Conservation (phyloP, 352 stramenopile genomes). For the Globisporangium nagaii region DNA sequence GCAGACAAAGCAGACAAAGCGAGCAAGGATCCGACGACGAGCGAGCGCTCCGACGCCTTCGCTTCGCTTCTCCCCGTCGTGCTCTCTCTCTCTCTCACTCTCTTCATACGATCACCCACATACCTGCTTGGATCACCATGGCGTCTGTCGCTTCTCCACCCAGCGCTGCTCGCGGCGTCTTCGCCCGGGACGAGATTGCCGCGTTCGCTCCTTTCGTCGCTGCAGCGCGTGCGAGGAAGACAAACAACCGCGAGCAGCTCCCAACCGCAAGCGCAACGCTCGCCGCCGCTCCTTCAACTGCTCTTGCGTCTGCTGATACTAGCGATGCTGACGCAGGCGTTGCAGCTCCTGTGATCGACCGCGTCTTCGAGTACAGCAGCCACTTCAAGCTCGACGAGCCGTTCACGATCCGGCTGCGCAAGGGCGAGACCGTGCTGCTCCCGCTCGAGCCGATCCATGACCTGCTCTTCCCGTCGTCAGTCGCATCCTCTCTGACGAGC, state of each 20-base stretch:
- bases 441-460: slow-evolving; percentile 21
- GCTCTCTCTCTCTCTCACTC: no score
- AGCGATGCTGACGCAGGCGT: background rate
- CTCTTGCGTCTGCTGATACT: background rate
- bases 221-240: background rate
- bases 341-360: slow-evolving; percentile 8
- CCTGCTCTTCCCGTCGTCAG: slow-evolving; percentile 12
- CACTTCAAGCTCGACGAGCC: slow-evolving; percentile 24
- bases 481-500: background rate
- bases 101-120: no score
- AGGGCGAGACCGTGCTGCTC: slow-evolving; percentile 22
- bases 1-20: no score
- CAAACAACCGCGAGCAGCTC: background rate
- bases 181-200: background rate
- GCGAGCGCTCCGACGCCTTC: no score
- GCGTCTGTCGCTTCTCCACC: background rate
- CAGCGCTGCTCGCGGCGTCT: background rate
- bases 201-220: background rate
- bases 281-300: background rate
- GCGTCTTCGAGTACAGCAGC: slow-evolving; percentile 14
- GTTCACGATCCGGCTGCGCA: slow-evolving; percentile 17
- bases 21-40: no score
- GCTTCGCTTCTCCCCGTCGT: no score
- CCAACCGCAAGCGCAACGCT: background rate
- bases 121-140: no score